Percentiles rank a stretch among this genome's conserved stretches.
Evolutionary conservation across 192 early-diverging fungal genomes (phyloP).

Genomic region (Backusella tarrabulga): DNA sequence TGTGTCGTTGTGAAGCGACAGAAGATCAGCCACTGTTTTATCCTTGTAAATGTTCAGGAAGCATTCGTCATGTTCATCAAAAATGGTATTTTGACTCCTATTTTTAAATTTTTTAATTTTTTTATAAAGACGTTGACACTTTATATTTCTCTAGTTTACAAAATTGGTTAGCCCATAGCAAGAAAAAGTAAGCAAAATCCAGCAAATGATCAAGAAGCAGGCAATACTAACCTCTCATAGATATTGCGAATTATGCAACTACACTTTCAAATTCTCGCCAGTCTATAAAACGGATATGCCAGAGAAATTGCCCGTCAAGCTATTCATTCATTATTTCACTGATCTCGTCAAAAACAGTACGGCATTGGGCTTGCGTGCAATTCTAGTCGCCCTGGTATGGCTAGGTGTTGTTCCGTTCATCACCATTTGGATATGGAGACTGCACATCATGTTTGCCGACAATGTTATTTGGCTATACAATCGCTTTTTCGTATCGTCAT

Average conservation of each 20-base stretch:
- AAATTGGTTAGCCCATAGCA: constrained; percentile 83
- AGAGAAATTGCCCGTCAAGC: constrained; percentile 56
- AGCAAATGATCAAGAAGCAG: background rate
- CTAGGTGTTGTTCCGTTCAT: constrained; percentile 80
- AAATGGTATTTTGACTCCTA: constrained; percentile 55
- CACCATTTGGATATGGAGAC: constrained; percentile 82
- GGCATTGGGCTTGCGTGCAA: constrained; percentile 47
- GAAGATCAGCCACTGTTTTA: constrained; percentile 83
- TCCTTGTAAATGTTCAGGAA: constrained; percentile 96
- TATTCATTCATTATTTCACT: constrained; percentile 56
- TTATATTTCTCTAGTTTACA: constrained; percentile 48
- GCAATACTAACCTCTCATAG: constrained; percentile 24
- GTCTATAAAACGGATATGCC: constrained; percentile 79
- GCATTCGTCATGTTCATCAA: constrained; percentile 93
- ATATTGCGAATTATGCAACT: constrained; percentile 91
- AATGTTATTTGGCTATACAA: background rate
- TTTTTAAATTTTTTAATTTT: background rate
- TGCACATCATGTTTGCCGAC: constrained; percentile 78
- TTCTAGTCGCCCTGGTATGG: constrained; percentile 74
- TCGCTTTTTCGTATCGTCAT: background rate
- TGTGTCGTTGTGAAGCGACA: constrained; percentile 78
- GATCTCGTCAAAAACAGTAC: constrained; percentile 43
- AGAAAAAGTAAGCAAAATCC: constrained; percentile 56
- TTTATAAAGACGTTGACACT: background rate
- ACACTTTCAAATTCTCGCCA: constrained; percentile 84